These are phyloP conservation scores for Groenewaldozyma tartarivorans DNA, from an alignment of 805 yeast genomes.

Conservation along the genomic window DNA sequence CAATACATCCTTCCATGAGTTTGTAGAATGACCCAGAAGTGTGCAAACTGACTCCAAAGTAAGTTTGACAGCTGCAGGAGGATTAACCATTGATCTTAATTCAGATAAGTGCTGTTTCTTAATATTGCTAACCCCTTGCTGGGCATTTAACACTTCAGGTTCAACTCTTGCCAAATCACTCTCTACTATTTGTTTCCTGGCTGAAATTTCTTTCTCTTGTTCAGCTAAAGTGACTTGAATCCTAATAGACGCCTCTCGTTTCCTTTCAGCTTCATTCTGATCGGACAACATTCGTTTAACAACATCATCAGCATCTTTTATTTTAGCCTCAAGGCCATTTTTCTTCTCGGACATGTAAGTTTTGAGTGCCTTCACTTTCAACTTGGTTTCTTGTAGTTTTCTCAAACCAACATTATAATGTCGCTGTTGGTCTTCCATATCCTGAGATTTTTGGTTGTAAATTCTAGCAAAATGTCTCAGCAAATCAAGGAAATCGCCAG, in stretches of 20 bases:
- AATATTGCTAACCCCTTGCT: constrained; percentile 81
- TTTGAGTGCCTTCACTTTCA: constrained; percentile 57
- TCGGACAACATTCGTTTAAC: constrained; percentile 68
- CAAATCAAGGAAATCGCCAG: constrained; percentile 49
- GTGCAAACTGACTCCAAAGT: constrained; percentile 83
- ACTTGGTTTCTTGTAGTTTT: constrained; percentile 63
- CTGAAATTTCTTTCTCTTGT: constrained; percentile 54
- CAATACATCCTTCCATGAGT: constrained; percentile 76
- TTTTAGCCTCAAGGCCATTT: constrained; percentile 42
- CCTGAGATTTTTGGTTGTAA: constrained; percentile 35
- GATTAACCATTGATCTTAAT: constrained; percentile 77
- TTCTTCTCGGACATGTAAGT: constrained; percentile 46
- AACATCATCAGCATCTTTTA: constrained; percentile 59
- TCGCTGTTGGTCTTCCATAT: constrained; percentile 55
- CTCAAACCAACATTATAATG: constrained; percentile 69
- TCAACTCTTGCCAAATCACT: constrained; percentile 66
- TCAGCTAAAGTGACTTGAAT: constrained; percentile 59
- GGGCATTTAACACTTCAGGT: constrained; percentile 79
- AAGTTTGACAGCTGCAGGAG: constrained; percentile 78
- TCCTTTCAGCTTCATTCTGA: constrained; percentile 88
- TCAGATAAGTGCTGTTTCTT: constrained; percentile 90
- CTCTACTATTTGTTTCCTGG: constrained; percentile 45
- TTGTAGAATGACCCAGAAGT: constrained; percentile 60
- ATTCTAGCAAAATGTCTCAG: constrained; percentile 35
- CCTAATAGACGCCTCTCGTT: constrained; percentile 72